A percentile compares a stretch with the other conserved stretches of the same genome.
Evolutionary conservation across 129 eudicot species (phyloP).

Genomic region (Pulicaria dysenterica): DNA sequence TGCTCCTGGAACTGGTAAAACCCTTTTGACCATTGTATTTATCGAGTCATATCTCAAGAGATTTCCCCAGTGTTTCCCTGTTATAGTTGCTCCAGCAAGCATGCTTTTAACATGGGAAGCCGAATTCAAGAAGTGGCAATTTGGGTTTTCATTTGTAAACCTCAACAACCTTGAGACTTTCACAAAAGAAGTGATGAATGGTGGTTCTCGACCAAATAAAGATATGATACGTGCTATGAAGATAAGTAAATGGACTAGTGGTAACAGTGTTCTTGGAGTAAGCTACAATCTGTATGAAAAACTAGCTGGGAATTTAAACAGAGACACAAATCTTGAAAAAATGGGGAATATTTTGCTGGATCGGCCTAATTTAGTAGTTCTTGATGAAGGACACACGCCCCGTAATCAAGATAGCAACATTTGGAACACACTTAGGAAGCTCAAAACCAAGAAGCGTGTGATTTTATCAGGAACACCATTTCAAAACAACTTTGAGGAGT

Average conservation of each 20-base stretch:
- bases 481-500: slow-evolving; percentile 74
- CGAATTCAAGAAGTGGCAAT: slow-evolving; percentile 52
- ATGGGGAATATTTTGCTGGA: slow-evolving; percentile 49
- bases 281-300: slow-evolving; percentile 55
- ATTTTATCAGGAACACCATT: slow-evolving; percentile 82
- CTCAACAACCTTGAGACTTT: slow-evolving; percentile 27
- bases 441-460: slow-evolving; percentile 54
- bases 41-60: slow-evolving; percentile 49
- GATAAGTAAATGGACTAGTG: slow-evolving; percentile 49
- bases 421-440: slow-evolving; percentile 50
- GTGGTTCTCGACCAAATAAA: background rate
- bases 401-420: slow-evolving; percentile 53
- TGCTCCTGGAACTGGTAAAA: slow-evolving; percentile 89
- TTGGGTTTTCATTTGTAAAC: slow-evolving; percentile 36
- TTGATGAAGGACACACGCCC: slow-evolving; percentile 95
- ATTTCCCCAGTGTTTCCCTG: slow-evolving; percentile 46
- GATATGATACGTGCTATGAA: slow-evolving; percentile 43
- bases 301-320: slow-evolving; percentile 38
- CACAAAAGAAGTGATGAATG: slow-evolving; percentile 4
- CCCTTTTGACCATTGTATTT: slow-evolving; percentile 52
- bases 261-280: slow-evolving; percentile 60
- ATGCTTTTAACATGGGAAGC: slow-evolving; percentile 61
- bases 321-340: background rate
- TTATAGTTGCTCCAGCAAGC: slow-evolving; percentile 55
- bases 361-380: slow-evolving; percentile 55